These are phyloP conservation scores for Yamagishiella unicocca DNA, from an alignment of 139 green algal species.

Conservation along the genomic window DNA sequence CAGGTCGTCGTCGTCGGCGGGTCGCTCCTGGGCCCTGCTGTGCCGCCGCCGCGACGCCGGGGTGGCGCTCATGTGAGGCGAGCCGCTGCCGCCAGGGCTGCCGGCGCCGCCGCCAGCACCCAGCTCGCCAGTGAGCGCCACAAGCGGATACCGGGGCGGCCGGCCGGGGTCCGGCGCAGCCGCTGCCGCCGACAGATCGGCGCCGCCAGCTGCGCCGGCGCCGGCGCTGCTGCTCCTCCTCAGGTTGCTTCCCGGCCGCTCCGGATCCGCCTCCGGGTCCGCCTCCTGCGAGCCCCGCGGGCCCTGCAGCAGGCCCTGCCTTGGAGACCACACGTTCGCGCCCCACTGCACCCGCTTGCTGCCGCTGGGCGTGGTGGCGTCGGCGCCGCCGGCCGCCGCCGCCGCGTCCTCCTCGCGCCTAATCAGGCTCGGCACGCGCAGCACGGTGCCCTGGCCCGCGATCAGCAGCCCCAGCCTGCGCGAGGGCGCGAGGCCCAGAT, in stretches of 20 bases:
- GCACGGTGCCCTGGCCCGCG: not conserved
- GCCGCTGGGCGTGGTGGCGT: not conserved
- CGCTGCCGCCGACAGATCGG: too few species aligned
- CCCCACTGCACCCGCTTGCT: slow-evolving; percentile 36
- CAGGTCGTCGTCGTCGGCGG: not conserved
- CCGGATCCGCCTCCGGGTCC: too few species aligned
- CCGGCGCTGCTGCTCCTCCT: not conserved
- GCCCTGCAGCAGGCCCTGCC: not conserved
- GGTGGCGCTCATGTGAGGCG: not conserved
- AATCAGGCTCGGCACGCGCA: slow-evolving; percentile 6
- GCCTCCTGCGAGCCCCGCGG: too few species aligned
- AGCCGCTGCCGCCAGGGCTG: not conserved
- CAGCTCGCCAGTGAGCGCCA: too few species aligned
- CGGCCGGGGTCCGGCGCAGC: too few species aligned
- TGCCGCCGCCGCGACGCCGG: not conserved
- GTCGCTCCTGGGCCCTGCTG: not conserved
- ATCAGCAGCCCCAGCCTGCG: too few species aligned
- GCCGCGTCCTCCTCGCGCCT: not conserved
- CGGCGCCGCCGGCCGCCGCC: not conserved
- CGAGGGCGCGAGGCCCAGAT: too few species aligned
- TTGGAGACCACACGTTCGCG: not conserved
- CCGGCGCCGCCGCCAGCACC: not conserved
- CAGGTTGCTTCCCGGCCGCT: too few species aligned
- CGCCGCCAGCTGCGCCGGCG: not conserved
- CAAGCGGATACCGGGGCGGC: too few species aligned